Conservation (phyloP, 805 yeast genomes). For the Millerozyma miso region DNA sequence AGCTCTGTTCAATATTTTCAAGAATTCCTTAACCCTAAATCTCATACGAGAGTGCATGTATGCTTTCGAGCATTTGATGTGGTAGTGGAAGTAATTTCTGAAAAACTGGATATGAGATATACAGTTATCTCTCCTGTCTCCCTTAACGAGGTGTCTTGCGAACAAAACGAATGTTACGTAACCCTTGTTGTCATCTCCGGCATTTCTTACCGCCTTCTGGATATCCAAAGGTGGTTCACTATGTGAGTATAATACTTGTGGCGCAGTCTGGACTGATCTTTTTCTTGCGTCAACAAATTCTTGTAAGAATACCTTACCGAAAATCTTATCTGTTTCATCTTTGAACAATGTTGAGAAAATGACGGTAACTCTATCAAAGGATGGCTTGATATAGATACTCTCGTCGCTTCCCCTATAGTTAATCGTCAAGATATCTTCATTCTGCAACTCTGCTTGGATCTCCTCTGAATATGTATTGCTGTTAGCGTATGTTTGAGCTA, state of each 20-base stretch:
- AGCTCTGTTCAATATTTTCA: constrained; percentile 94
- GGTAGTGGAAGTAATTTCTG: constrained; percentile 97
- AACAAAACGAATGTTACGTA: constrained; percentile 69
- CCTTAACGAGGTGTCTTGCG: constrained; percentile 68
- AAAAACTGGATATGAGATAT: constrained; percentile 88
- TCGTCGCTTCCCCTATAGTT: constrained; percentile 87
- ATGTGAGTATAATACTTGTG: constrained; percentile 91
- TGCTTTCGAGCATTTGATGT: constrained; percentile 96
- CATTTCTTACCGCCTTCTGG: constrained; percentile 27
- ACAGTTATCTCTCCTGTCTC: constrained; percentile 74
- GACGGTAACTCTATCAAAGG: constrained; percentile 94
- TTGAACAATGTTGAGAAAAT: constrained; percentile 91
- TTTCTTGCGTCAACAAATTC: constrained; percentile 96
- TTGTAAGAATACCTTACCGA: constrained; percentile 84
- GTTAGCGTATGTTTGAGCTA: constrained; percentile 47
- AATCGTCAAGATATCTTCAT: constrained; percentile 60
- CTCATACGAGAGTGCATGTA: constrained; percentile 99
- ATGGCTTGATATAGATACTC: constrained; percentile 83
- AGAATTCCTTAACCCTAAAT: constrained; percentile 86
- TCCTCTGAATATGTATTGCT: constrained; percentile 42
- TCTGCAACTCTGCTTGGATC: constrained; percentile 38
- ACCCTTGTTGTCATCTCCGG: constrained; percentile 43
- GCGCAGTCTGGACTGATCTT: constrained; percentile 94
- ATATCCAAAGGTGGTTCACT: constrained; percentile 89
- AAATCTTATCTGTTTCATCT: constrained; percentile 93